phyloP scores from a whole-genome alignment of 345 rosid species.

The Rhodamnia argentea region DNA sequence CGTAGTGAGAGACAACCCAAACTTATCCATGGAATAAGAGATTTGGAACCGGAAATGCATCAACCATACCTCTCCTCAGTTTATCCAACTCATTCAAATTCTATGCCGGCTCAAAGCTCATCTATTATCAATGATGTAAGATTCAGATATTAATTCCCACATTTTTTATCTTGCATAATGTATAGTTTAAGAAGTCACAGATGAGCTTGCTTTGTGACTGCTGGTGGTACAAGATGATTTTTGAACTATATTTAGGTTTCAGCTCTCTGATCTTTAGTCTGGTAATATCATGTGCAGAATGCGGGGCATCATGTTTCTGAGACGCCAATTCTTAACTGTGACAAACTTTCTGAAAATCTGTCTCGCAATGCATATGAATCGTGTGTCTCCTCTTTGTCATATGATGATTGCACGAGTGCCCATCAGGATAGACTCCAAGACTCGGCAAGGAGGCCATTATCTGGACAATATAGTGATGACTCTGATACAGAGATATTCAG shows the following conservation, averaged over 20 bases:
- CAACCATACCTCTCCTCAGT: conserved; percentile 37
- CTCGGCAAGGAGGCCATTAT: conserved; percentile 11
- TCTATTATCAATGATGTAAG: conserved; percentile 44
- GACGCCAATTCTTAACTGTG: conserved; percentile 21
- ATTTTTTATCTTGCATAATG: neutral
- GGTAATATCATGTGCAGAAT: conserved; percentile 23
- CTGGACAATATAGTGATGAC: conserved; percentile 60
- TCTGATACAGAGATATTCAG: conserved; percentile 80
- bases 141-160: neutral
- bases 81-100: conserved; percentile 18
- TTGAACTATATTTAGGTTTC: neutral
- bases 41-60: conserved; percentile 4
- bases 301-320: conserved; percentile 20
- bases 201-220: neutral
- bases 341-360: conserved; percentile 26
- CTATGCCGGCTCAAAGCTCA: conserved; percentile 26
- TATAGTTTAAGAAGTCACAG: neutral
- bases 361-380: conserved; percentile 16
- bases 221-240: neutral
- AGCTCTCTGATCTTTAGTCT: neutral
- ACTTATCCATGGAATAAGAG: conserved; percentile 6
- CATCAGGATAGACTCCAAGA: conserved; percentile 11
- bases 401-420: conserved; percentile 17
- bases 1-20: neutral
- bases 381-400: conserved; percentile 20